Evolutionary conservation across 768 basidiomycete genomes (phyloP).

Genomic region (Termitomyces heimii): DNA sequence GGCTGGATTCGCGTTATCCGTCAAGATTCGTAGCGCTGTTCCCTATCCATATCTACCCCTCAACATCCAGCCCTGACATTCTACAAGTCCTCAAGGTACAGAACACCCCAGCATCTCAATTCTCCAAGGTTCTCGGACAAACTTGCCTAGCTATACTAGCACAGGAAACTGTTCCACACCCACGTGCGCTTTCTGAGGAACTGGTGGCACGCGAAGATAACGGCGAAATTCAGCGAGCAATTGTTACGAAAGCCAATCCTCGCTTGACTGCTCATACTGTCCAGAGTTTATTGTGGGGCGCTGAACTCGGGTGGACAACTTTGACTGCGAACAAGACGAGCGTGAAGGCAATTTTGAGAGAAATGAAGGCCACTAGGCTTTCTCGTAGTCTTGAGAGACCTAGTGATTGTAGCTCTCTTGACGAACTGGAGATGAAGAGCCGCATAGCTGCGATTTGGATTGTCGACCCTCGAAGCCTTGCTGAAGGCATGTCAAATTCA

Average conservation of each 20-base stretch:
- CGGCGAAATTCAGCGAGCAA: constrained; percentile 45
- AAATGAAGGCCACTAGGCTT: constrained; percentile 42
- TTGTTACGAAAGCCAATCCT: constrained; percentile 47
- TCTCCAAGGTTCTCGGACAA: constrained; percentile 41
- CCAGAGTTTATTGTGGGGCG: constrained; percentile 65
- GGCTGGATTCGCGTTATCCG: constrained; percentile 58
- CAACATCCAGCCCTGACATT: constrained; percentile 13
- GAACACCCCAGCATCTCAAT: constrained; percentile 19
- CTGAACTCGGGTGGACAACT: constrained; percentile 72
- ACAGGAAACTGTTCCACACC: constrained; percentile 35
- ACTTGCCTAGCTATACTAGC: constrained; percentile 53
- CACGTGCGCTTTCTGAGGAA: constrained; percentile 20
- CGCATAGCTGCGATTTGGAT: constrained; percentile 50
- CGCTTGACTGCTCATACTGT: constrained; percentile 75
- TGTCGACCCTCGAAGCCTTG: constrained; percentile 74
- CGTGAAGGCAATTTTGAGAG: constrained; percentile 66
- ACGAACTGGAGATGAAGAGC: constrained; percentile 9
- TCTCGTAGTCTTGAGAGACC: constrained; percentile 25
- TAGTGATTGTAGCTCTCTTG: constrained; percentile 3
- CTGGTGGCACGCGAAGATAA: constrained; percentile 7
- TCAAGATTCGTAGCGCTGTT: constrained; percentile 48
- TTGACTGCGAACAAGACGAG: constrained; percentile 81
- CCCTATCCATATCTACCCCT: constrained; percentile 49
- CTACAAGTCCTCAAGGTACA: constrained; percentile 4
- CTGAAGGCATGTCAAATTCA: constrained; percentile 42